Conservation (phyloP, 768 basidiomycete genomes). For the Cyclocybe cylindracea region DNA sequence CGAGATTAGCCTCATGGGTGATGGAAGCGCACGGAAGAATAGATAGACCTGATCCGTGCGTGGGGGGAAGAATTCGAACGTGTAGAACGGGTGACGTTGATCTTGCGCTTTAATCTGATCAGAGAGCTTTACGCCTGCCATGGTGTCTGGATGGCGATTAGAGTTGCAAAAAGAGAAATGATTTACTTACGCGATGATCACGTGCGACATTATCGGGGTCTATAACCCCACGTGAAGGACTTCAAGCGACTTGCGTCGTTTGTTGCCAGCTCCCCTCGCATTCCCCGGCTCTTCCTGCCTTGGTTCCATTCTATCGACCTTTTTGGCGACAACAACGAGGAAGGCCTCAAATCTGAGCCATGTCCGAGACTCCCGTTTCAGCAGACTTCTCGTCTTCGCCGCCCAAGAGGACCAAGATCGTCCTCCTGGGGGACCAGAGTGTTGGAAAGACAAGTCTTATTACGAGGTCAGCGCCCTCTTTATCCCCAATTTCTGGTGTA, state of each 20-base stretch:
- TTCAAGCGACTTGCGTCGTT: not conserved
- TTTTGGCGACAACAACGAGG: slow-evolving; percentile 5
- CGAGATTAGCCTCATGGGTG: not conserved
- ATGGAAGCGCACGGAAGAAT: not conserved
- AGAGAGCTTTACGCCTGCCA: slow-evolving; percentile 62
- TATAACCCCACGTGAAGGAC: slow-evolving; percentile 5
- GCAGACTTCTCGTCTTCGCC: slow-evolving; percentile 87
- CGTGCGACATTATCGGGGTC: no score
- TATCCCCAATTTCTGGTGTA: slow-evolving; percentile 8
- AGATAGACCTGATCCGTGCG: slow-evolving; percentile 78
- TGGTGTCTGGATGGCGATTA: no score
- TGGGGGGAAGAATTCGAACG: slow-evolving; percentile 97
- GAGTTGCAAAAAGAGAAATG: not conserved
- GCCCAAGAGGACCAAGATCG: slow-evolving; percentile 95
- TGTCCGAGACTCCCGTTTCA: slow-evolving; percentile 65
- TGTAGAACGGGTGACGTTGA: slow-evolving; percentile 71
- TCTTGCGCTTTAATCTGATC: slow-evolving; percentile 59
- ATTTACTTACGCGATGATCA: no score
- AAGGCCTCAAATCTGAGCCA: slow-evolving; percentile 11
- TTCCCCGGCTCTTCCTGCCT: not conserved
- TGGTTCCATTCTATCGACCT: not conserved
- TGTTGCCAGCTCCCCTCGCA: not conserved
- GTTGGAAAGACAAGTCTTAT: slow-evolving; percentile 99
- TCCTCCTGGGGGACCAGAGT: slow-evolving; percentile 94
- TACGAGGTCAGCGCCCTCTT: slow-evolving; percentile 64